Conservation (phyloP, 2,329 filamentous ascomycete genomes). For the Fusarium ambrosium region DNA sequence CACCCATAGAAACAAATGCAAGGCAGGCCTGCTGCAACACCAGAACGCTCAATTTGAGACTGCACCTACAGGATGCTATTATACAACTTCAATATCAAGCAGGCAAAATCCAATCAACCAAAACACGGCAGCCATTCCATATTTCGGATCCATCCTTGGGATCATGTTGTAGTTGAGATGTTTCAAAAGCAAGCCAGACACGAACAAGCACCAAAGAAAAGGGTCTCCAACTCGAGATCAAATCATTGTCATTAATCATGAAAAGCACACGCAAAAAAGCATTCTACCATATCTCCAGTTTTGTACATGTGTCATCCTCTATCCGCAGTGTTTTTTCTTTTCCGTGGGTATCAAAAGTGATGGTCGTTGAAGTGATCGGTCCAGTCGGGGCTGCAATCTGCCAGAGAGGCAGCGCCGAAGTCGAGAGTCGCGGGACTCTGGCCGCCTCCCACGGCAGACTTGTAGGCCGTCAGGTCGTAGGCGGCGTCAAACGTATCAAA, state of each 20-base stretch:
- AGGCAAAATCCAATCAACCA: constrained; percentile 15
- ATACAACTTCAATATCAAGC: constrained; percentile 26
- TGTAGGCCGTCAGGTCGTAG: constrained; percentile 56
- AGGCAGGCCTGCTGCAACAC: neutral
- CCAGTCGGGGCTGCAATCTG: constrained; percentile 50
- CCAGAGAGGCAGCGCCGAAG: constrained; percentile 43
- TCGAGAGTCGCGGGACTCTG: constrained; percentile 47
- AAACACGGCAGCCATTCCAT: constrained; percentile 10
- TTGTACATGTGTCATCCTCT: constrained; percentile 46
- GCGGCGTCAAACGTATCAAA: constrained; percentile 58
- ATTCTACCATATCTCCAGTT: constrained; percentile 44
- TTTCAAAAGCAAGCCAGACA: constrained; percentile 2
- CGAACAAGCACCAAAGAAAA: constrained; percentile 20
- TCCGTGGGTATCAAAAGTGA: constrained; percentile 51
- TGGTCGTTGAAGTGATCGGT: constrained; percentile 49
- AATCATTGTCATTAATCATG: constrained; percentile 50
- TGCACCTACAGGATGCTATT: constrained; percentile 11
- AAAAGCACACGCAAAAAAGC: constrained; percentile 37
- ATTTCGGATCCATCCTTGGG: neutral
- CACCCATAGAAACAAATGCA: neutral
- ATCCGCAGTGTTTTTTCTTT: constrained; percentile 31
- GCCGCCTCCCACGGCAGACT: constrained; percentile 45
- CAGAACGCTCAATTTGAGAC: constrained; percentile 11
- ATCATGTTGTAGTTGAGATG: constrained; percentile 1
- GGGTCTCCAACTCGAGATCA: constrained; percentile 15